These are phyloP conservation scores for Neophaeococcomyces aloes DNA, from an alignment of 2,329 filamentous ascomycete genomes.

Conservation along the genomic window DNA sequence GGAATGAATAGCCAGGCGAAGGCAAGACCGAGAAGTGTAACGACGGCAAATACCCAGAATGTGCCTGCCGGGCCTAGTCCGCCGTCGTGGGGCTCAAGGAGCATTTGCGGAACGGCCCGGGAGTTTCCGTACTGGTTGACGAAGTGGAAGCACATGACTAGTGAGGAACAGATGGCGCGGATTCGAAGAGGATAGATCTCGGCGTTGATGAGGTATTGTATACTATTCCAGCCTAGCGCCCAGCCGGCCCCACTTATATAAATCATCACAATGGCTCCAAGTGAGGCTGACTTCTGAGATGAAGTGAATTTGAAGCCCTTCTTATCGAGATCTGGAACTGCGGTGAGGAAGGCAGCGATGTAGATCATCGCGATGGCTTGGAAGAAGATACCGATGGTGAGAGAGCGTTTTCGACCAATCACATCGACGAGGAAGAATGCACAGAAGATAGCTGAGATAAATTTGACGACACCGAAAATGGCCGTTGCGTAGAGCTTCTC, in stretches of 20 bases:
- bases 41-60: slow-evolving; percentile 63
- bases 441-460: slow-evolving; percentile 55
- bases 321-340: slow-evolving; percentile 25
- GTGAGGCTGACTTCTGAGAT: slow-evolving; percentile 25
- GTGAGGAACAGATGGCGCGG: slow-evolving; percentile 31
- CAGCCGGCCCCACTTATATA: slow-evolving; percentile 37
- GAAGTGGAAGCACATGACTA: slow-evolving; percentile 38
- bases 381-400: slow-evolving; percentile 39
- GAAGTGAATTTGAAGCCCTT: slow-evolving; percentile 15
- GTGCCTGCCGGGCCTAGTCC: slow-evolving; percentile 52
- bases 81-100: slow-evolving; percentile 41
- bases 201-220: slow-evolving; percentile 37
- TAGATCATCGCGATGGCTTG: slow-evolving; percentile 45
- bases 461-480: slow-evolving; percentile 66
- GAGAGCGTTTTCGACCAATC: slow-evolving; percentile 57
- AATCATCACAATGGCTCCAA: slow-evolving; percentile 35
- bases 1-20: slow-evolving; percentile 67
- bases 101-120: slow-evolving; percentile 27
- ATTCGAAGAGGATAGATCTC: slow-evolving; percentile 37
- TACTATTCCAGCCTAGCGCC: slow-evolving; percentile 40
- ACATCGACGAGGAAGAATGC: slow-evolving; percentile 71
- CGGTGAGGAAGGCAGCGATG: slow-evolving; percentile 41
- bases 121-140: slow-evolving; percentile 27
- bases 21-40: slow-evolving; percentile 56
- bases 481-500: slow-evolving; percentile 63